Evolutionary conservation across 2,329 filamentous ascomycete genomes (phyloP).

Genomic region (Colletotrichum shisoi): DNA sequence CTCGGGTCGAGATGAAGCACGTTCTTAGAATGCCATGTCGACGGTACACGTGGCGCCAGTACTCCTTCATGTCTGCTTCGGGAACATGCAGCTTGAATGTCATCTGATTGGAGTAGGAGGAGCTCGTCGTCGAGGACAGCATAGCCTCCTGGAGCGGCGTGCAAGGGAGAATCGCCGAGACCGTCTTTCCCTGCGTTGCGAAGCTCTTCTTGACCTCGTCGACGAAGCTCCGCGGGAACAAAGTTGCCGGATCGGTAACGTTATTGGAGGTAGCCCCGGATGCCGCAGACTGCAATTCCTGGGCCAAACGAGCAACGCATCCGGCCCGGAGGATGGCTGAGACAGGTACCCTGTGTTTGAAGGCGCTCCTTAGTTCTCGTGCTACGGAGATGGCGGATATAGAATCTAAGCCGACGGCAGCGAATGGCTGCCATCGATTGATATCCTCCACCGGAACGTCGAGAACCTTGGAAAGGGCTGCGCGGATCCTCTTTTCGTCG

Average conservation of each 20-base stretch:
- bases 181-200: conserved; percentile 44
- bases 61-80: conserved; percentile 58
- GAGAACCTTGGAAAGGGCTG: conserved; percentile 62
- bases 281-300: conserved; percentile 25
- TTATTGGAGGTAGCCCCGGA: background rate
- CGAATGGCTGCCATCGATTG: conserved; percentile 73
- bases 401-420: conserved; percentile 82
- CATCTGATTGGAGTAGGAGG: conserved; percentile 76
- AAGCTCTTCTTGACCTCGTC: conserved; percentile 42
- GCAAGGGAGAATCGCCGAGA: conserved; percentile 75
- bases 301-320: conserved; percentile 69
- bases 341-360: conserved; percentile 65
- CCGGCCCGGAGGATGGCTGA: conserved; percentile 74
- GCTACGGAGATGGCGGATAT: conserved; percentile 79
- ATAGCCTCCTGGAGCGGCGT: conserved; percentile 89
- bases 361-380: conserved; percentile 58
- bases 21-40: conserved; percentile 82
- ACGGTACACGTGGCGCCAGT: conserved; percentile 69
- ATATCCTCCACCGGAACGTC: conserved; percentile 58
- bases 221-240: conserved; percentile 10
- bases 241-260: too few relatives aligned
- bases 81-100: conserved; percentile 67
- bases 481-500: conserved; percentile 64
- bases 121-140: conserved; percentile 66
- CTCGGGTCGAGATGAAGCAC: conserved; percentile 72